A percentile compares a stretch with the other conserved stretches of the same genome.
These are phyloP conservation scores for Cladorrhinum sp. DNA, from an alignment of 2,329 filamentous ascomycete genomes.

Conservation along the genomic window DNA sequence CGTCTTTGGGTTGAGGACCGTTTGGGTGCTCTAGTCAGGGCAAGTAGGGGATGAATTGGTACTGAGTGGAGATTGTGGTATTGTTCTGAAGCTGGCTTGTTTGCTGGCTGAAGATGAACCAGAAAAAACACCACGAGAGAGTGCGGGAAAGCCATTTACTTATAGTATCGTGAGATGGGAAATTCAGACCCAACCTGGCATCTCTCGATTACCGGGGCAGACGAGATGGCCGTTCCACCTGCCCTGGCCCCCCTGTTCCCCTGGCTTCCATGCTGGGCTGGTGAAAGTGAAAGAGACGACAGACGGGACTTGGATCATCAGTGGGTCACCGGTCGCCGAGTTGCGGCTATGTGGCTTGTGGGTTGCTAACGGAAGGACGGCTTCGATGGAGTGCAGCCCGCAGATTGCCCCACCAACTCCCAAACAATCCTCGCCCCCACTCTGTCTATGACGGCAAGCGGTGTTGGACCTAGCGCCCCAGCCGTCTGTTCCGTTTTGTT, in stretches of 20 bases:
- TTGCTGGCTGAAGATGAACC: conserved; percentile 2
- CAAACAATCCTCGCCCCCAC: conserved; percentile 1
- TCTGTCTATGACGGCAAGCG: conserved; percentile 1
- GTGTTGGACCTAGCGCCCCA: background rate
- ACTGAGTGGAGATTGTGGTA: background rate
- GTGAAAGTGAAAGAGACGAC: background rate
- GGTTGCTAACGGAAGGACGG: conserved; percentile 5
- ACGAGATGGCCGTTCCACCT: background rate
- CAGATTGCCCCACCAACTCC: background rate
- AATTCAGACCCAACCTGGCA: background rate
- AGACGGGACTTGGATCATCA: background rate
- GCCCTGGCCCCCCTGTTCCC: background rate
- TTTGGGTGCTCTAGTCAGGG: background rate
- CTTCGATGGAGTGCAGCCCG: background rate
- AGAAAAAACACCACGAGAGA: conserved; percentile 5
- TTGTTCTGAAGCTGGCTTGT: background rate
- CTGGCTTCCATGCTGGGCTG: background rate
- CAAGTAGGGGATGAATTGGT: background rate
- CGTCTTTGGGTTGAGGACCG: background rate
- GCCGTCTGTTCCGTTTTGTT: conserved; percentile 4
- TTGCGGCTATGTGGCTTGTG: conserved; percentile 8
- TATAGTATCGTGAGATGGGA: conserved; percentile 11
- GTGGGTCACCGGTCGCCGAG: conserved; percentile 1
- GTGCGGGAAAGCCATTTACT: conserved; percentile 9
- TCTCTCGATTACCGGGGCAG: background rate